Base-by-base conservation (phyloP, 2,329 filamentous ascomycete genomes). In the Dendrostoma leiphaemia region DNA sequence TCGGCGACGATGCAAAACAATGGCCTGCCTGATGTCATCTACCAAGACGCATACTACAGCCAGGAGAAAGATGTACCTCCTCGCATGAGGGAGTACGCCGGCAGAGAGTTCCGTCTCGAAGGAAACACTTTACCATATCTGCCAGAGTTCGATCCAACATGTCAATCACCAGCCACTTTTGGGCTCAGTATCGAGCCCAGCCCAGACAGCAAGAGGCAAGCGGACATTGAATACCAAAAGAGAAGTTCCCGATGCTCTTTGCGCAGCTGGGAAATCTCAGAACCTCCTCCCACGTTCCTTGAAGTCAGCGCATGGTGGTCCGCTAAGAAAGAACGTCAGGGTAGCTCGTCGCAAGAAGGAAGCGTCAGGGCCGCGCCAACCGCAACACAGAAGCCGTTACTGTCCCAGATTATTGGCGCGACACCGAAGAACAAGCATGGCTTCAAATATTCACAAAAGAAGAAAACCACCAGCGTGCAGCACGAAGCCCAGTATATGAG, bases 401-500 rank as follows among this genome's bases (percentile, higher is more conserved):
- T 91, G 6, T 96, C 91, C 1, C 92, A 97, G 65, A 93, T 97
- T 51, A 90, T 96, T 48, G 91, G 89, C 0, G 85, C 91, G 0
- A 97, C 93, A 0, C 92, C 93, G 49, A 88, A 81, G 66, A 89
- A 90, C 63, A 86, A 83, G 57, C 80, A 93, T 66, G 90, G 88
- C 0, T 93, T 92, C 75, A 94, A 92, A 66, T 96, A 89, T 67
- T 91, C 88, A 0, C 91, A 92, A 61, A 89, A 86, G 65, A 79
- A 81, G 58, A 83, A 85, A 61, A 86, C 86, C 1, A 89, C 86
- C 0, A 91, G 85, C 61, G 85, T 95, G 17, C 83, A 90, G 64
- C 89, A 93, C 61, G 90, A 95, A 68, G 85, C 84, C 3, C 89
- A 94, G 62, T 96, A 96, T 68, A 97, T 99, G 94, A 96, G 90